Evolutionary conservation across 23 red algal genomes (phyloP).

Genomic region (Chondrus crispus): DNA sequence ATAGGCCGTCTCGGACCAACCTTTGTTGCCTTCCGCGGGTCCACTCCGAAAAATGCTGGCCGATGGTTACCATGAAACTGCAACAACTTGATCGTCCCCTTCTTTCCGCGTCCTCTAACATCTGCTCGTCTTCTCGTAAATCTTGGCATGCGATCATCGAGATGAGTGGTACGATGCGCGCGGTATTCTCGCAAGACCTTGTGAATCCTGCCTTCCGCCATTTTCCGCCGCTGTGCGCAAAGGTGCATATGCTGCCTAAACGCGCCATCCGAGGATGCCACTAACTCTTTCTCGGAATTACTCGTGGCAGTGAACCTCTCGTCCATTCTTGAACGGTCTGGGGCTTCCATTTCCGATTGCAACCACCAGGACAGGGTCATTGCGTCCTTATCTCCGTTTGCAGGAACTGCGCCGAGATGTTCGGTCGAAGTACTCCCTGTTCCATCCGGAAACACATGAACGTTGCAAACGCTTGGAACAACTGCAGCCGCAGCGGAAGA

Average conservation of each 20-base stretch:
- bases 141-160: constrained; percentile 37
- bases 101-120: constrained; percentile 5
- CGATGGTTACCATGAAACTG: constrained; percentile 60
- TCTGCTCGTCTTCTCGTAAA: constrained; percentile 6
- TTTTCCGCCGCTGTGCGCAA: constrained; percentile 14
- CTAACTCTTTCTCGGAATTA: not conserved
- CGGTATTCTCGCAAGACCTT: constrained; percentile 35
- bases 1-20: constrained; percentile 27
- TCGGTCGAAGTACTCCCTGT: not conserved
- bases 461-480: too few species aligned
- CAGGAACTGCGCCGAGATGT: not conserved
- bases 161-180: not conserved
- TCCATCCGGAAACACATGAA: not conserved
- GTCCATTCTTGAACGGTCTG: not conserved
- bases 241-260: not conserved
- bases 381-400: constrained; percentile 17
- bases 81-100: constrained; percentile 20
- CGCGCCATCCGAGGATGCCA: not conserved
- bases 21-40: not conserved
- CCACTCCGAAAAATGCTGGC: constrained; percentile 40
- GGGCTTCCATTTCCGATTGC: not conserved
- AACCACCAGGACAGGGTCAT: constrained; percentile 57
- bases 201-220: not conserved
- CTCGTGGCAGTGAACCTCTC: not conserved
- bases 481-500: too few species aligned